Conservation (phyloP, 2,329 filamentous ascomycete genomes). For the Teratosphaeria epicoccoides region DNA sequence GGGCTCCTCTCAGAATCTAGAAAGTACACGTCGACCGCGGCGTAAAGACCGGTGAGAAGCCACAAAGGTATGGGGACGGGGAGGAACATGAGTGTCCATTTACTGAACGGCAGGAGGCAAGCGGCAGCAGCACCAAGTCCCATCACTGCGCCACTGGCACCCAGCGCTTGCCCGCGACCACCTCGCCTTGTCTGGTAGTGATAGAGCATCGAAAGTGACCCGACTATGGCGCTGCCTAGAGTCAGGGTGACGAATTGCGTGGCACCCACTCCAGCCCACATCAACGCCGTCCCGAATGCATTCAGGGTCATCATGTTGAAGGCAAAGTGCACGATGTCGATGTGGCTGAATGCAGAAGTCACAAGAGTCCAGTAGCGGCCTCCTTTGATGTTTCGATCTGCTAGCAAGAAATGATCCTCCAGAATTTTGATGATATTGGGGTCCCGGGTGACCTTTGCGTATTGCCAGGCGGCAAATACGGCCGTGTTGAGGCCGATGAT, state of each 20-base stretch:
- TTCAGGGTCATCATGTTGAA: constrained; percentile 34
- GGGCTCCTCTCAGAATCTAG: constrained; percentile 21
- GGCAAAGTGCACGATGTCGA: constrained; percentile 25
- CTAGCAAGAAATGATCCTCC: constrained; percentile 25
- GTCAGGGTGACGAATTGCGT: constrained; percentile 15
- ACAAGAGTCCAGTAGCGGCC: constrained; percentile 30
- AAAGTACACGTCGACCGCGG: constrained; percentile 30
- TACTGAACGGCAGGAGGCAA: constrained; percentile 27
- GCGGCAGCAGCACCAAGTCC: constrained; percentile 31
- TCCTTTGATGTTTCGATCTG: constrained; percentile 15
- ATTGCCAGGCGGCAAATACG: constrained; percentile 30
- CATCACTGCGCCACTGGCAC: constrained; percentile 34
- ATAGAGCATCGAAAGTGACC: constrained; percentile 15
- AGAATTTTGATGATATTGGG: constrained; percentile 10
- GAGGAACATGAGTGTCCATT: constrained; percentile 28
- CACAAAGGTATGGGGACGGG: constrained; percentile 31
- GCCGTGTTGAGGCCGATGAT: constrained; percentile 32
- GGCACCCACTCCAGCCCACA: constrained; percentile 20
- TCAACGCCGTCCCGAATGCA: constrained; percentile 27
- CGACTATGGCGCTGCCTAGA: constrained; percentile 17
- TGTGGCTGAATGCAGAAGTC: constrained; percentile 33
- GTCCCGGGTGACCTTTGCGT: constrained; percentile 16
- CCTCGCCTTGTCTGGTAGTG: constrained; percentile 5
- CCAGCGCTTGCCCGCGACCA: constrained; percentile 14
- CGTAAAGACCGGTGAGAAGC: constrained; percentile 26